These are phyloP conservation scores for Hamigera avellanea DNA, from an alignment of 495 filamentous ascomycete species.

Conservation along the genomic window DNA sequence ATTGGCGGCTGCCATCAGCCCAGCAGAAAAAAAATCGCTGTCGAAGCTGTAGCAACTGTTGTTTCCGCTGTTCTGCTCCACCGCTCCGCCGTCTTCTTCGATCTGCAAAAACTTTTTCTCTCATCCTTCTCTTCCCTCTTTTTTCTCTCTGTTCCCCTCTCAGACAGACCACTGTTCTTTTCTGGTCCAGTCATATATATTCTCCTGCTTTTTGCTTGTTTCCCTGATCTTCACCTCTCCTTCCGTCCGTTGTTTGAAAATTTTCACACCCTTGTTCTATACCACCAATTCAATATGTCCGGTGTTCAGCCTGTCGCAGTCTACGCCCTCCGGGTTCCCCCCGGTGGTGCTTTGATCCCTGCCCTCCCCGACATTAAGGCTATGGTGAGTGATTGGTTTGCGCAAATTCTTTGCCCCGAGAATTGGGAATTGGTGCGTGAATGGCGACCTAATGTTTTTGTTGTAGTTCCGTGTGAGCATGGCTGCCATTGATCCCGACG, in stretches of 20 bases:
- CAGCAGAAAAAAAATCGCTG: too few relatives aligned
- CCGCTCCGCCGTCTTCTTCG: background rate
- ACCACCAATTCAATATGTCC: slow-evolving; percentile 30
- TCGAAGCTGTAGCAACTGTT: too few relatives aligned
- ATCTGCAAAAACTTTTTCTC: slow-evolving; percentile 4
- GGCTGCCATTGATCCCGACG: slow-evolving; percentile 91
- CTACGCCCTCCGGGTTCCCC: slow-evolving; percentile 79
- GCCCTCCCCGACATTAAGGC: slow-evolving; percentile 65
- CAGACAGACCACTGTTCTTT: background rate
- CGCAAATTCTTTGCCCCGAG: background rate
- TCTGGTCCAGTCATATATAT: slow-evolving; percentile 12
- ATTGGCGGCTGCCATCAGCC: too few relatives aligned
- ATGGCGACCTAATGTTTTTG: slow-evolving; percentile 2
- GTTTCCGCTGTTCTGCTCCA: too few relatives aligned
- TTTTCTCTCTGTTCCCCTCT: slow-evolving; percentile 6
- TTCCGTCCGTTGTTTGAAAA: slow-evolving; percentile 3
- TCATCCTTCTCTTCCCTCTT: slow-evolving; percentile 8
- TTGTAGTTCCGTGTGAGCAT: slow-evolving; percentile 88
- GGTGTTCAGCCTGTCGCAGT: slow-evolving; percentile 64
- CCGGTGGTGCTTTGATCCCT: slow-evolving; percentile 64
- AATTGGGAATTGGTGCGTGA: slow-evolving; percentile 1
- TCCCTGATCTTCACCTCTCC: slow-evolving; percentile 5
- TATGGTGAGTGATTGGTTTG: slow-evolving; percentile 49
- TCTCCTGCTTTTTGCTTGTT: slow-evolving; percentile 15
- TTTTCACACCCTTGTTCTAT: slow-evolving; percentile 4